Percentiles rank a stretch among this genome's conserved stretches.
Conservation (phyloP, 2,329 filamentous ascomycete genomes). For the Colletotrichum musae region DNA sequence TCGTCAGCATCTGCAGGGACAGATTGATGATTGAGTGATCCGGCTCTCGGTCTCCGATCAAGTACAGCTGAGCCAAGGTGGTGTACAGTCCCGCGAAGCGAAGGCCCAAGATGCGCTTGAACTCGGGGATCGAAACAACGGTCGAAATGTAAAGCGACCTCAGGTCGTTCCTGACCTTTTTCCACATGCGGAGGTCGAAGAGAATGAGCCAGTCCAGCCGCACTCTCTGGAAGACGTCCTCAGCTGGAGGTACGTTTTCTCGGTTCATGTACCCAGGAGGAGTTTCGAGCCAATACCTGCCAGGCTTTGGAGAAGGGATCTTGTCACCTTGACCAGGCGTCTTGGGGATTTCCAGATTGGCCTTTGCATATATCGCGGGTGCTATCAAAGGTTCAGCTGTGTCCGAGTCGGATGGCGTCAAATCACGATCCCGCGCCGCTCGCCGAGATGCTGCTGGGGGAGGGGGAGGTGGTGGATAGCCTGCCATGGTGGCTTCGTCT, state of each 20-base stretch:
- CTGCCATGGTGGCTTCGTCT: slow-evolving; percentile 83
- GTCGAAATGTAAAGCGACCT: slow-evolving; percentile 96
- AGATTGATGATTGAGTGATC: slow-evolving; percentile 99
- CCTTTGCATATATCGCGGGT: slow-evolving; percentile 73
- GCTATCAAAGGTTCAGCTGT: slow-evolving; percentile 78
- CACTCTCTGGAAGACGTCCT: slow-evolving; percentile 91
- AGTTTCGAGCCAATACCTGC: slow-evolving; percentile 89
- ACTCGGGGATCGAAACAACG: slow-evolving; percentile 93
- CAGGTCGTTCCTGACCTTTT: slow-evolving; percentile 90
- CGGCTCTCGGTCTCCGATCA: slow-evolving; percentile 95
- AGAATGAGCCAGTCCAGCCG: slow-evolving; percentile 94
- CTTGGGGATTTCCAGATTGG: slow-evolving; percentile 82
- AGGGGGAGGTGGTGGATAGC: slow-evolving; percentile 76
- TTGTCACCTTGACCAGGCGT: slow-evolving; percentile 76
- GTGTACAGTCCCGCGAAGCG: slow-evolving; percentile 97
- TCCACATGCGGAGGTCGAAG: slow-evolving; percentile 97
- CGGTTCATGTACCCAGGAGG: slow-evolving; percentile 77
- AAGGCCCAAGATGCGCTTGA: slow-evolving; percentile 93
- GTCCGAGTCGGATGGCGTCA: slow-evolving; percentile 81
- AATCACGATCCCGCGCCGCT: slow-evolving; percentile 66
- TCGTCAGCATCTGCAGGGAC: slow-evolving; percentile 95
- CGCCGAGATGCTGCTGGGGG: slow-evolving; percentile 62
- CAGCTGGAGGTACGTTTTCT: slow-evolving; percentile 77
- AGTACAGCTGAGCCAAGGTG: slow-evolving; percentile 90
- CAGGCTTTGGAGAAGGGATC: slow-evolving; percentile 71